Base-by-base conservation (phyloP, 2,329 filamentous ascomycete genomes). In the Fusarium sp. region DNA sequence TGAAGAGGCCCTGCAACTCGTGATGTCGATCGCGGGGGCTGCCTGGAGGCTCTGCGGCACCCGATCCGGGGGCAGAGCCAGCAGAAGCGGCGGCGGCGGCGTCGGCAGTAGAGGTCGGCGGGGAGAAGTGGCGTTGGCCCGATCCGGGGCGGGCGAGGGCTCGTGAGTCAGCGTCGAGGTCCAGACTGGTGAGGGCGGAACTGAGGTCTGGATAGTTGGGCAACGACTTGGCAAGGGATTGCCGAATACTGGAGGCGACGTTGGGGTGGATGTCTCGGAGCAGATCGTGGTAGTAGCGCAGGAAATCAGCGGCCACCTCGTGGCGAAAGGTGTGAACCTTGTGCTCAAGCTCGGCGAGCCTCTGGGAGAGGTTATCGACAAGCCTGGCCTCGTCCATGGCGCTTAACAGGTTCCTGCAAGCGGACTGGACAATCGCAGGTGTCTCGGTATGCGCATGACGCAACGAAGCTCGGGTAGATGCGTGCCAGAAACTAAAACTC, bases 1-100 rank as follows among this genome's bases (percentile, higher is more conserved):
- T 90, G 75, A 91, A 91, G 63, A 91, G 79, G 65, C 89, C 89
- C 68, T 86, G 85, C 68, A 91, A 86, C 71, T 90, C 88, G 74
- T 82, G 80, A 70, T 91, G 88, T 64, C 87, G 85, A 62, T 87
- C 86, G 79, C 86, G 86, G 53, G 84, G 83, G 73, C 82, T 84
- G 70, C 81, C 75, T 52, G 80, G 80, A 68, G 76, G 71, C 68
- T 76, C 76, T 71, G 70, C 71, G 70, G 70, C 66, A 71, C 72
- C 73, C 60, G 73, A 72, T 72, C 68, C 71, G 71, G 76, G 65
- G 66, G 64, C 62, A 73, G 74, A 70, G 71, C 63, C 70, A 72
- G 72, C 69, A 23, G 18, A 23, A 23, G 18, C 18, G 4, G 18
- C 18, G 18, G 18, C 18, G 18, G 18, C 18, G 18, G 18, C 18